Conservation (phyloP, 108 stramenopile genomes). For the Discostella stelligeroides region DNA sequence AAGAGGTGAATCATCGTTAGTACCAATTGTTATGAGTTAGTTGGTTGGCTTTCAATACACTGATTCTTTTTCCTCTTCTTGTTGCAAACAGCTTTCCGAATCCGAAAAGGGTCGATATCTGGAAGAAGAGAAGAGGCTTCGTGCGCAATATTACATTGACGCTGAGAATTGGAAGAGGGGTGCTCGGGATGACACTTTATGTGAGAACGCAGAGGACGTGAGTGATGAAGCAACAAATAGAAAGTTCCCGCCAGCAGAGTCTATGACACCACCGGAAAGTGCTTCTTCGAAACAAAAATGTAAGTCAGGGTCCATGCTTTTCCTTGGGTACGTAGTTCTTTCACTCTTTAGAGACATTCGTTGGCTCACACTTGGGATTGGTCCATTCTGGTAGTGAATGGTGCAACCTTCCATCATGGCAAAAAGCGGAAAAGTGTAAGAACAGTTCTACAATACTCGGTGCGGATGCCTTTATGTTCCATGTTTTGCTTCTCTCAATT, state of each 20-base stretch:
- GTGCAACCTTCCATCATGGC: background rate
- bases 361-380: no score
- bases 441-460: no score
- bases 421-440: constrained; percentile 11
- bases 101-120: constrained; percentile 26
- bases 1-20: background rate
- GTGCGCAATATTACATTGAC: constrained; percentile 26
- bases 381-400: no score
- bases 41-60: background rate
- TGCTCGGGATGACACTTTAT: background rate
- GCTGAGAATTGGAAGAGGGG: constrained; percentile 21
- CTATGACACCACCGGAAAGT: no score
- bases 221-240: constrained; percentile 3
- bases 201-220: constrained; percentile 3
- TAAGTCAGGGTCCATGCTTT: no score
- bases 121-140: constrained; percentile 27
- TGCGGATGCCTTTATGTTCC: no score
- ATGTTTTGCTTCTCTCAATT: background rate
- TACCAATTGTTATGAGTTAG: background rate
- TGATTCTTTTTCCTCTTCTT: background rate
- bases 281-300: no score
- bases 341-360: no score
- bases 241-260: no score
- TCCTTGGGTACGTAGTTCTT: no score
- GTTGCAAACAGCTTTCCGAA: constrained; percentile 3